Percentiles rank a stretch among this genome's conserved stretches.
These are phyloP conservation scores for Clarireedia monteithiana DNA, from an alignment of 2,329 filamentous ascomycete genomes.

Conservation along the genomic window DNA sequence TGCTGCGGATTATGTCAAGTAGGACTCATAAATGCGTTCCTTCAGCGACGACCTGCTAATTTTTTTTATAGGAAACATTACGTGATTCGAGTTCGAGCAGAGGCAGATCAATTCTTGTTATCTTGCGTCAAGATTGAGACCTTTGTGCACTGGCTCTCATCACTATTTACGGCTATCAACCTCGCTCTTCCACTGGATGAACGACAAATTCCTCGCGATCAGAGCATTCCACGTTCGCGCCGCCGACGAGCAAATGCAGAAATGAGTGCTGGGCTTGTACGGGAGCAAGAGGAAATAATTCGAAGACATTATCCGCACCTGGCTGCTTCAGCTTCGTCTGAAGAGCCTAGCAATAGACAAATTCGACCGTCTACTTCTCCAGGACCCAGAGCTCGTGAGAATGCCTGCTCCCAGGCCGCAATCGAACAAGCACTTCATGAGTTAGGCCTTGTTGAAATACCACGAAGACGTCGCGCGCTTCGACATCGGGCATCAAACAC, in stretches of 20 bases:
- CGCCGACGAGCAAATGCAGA: slow-evolving; percentile 19
- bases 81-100: slow-evolving; percentile 63
- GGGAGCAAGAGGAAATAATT: slow-evolving; percentile 22
- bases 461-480: background rate
- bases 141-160: slow-evolving; percentile 62
- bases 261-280: slow-evolving; percentile 10
- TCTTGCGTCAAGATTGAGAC: slow-evolving; percentile 56
- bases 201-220: slow-evolving; percentile 54
- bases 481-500: background rate
- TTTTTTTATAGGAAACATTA: slow-evolving; percentile 36
- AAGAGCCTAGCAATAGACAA: background rate
- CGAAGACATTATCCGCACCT: slow-evolving; percentile 18
- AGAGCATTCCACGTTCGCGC: slow-evolving; percentile 44
- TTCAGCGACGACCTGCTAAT: background rate
- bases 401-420: background rate
- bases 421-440: background rate
- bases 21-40: slow-evolving; percentile 26
- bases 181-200: slow-evolving; percentile 65
- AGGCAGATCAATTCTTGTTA: slow-evolving; percentile 67
- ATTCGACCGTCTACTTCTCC: background rate
- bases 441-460: background rate
- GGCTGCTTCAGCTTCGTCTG: background rate
- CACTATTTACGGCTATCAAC: slow-evolving; percentile 65
- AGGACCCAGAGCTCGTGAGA: background rate
- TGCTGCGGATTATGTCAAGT: slow-evolving; percentile 66